Evolutionary conservation across 2,329 filamentous ascomycete species (phyloP).

Genomic region (Cladosporium sp.): DNA sequence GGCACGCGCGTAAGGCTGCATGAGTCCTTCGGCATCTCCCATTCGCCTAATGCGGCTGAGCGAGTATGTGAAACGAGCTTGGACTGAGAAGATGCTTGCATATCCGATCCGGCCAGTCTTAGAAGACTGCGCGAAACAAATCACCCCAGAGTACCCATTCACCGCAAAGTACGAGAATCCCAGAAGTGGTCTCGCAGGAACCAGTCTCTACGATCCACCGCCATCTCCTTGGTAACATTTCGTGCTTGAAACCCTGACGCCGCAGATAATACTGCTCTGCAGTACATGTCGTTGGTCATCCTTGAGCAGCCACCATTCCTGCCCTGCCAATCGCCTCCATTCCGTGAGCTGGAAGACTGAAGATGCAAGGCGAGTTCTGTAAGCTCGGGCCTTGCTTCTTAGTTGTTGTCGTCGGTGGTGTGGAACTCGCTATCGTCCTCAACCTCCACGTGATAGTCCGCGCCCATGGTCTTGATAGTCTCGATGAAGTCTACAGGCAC

Average conservation of each 20-base stretch:
- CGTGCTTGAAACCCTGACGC: slow-evolving; percentile 5
- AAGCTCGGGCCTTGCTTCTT: background rate
- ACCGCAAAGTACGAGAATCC: background rate
- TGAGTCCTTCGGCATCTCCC: background rate
- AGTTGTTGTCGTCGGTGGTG: slow-evolving; percentile 14
- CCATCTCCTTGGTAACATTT: slow-evolving; percentile 2
- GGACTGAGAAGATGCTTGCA: background rate
- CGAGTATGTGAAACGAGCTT: slow-evolving; percentile 8
- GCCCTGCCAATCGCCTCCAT: background rate
- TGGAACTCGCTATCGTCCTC: slow-evolving; percentile 72
- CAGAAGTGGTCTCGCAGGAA: background rate
- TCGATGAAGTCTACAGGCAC: slow-evolving; percentile 67
- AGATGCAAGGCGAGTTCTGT: slow-evolving; percentile 7
- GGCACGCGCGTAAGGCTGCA: background rate
- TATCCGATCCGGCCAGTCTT: slow-evolving; percentile 1
- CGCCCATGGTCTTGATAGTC: slow-evolving; percentile 60
- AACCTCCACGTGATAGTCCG: slow-evolving; percentile 59
- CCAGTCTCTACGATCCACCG: background rate
- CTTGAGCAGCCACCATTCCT: slow-evolving; percentile 2
- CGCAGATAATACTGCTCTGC: slow-evolving; percentile 1
- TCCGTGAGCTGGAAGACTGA: slow-evolving; percentile 7
- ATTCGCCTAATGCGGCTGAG: slow-evolving; percentile 8
- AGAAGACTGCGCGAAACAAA: background rate
- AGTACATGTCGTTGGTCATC: background rate
- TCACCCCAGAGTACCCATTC: background rate